phyloP scores from a whole-genome alignment of 805 yeast genomes.

The Starmerella khaoyaiensis region DNA sequence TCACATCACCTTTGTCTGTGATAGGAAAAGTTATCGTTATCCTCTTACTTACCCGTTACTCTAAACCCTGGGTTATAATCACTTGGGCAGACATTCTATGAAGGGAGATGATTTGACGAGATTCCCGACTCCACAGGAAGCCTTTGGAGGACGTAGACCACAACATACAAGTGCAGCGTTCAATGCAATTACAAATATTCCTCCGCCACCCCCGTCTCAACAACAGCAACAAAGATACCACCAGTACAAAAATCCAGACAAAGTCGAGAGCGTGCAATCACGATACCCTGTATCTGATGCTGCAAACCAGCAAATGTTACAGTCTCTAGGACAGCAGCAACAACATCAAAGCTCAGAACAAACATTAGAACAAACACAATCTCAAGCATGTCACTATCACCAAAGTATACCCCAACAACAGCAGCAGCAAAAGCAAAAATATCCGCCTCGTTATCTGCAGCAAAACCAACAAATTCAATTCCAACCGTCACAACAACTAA shows the following conservation, averaged over 20 bases:
- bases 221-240: constrained; percentile 16
- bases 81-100: no score
- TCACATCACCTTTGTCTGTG: no score
- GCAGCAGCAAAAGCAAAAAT: constrained; percentile 2
- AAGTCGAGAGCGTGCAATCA: no score
- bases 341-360: neutral
- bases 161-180: constrained; percentile 15
- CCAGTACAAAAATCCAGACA: neutral
- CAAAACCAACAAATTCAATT: constrained; percentile 6
- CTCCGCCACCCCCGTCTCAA: constrained; percentile 20
- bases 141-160: constrained; percentile 18
- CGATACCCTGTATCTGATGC: no score
- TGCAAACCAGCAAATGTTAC: no score
- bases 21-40: no score
- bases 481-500: constrained; percentile 2
- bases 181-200: constrained; percentile 14
- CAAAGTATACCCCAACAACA: no score
- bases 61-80: no score
- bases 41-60: no score
- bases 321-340: neutral
- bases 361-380: neutral
- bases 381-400: no score
- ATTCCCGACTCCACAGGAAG: constrained; percentile 25
- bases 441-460: constrained; percentile 3
- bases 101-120: constrained; percentile 23